phyloP scores from a whole-genome alignment of 768 basidiomycete species.

The Tulasnella sp. region DNA sequence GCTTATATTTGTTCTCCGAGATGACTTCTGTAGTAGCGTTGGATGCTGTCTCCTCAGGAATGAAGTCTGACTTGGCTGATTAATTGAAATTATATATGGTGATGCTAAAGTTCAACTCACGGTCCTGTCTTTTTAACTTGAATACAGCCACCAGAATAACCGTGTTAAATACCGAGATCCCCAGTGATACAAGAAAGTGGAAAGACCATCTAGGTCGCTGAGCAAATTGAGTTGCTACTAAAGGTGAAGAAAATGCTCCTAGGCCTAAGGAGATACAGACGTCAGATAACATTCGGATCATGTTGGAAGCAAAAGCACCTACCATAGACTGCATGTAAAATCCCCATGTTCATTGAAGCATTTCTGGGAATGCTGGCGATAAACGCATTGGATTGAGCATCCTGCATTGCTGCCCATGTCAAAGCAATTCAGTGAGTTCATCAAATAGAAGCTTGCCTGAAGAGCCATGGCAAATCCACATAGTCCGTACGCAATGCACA shows the following conservation, averaged over 20 bases:
- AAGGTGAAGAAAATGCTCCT: constrained; percentile 42
- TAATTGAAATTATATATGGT: too few relatives aligned
- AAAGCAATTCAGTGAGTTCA: not conserved
- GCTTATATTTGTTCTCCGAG: constrained; percentile 10
- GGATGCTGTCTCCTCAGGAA: not conserved
- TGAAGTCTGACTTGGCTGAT: not conserved
- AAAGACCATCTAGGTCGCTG: constrained; percentile 56
- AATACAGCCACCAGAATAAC: constrained; percentile 44
- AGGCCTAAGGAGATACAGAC: constrained; percentile 20
- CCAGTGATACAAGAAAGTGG: constrained; percentile 60
- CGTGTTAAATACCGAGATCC: constrained; percentile 47
- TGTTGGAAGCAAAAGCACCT: not conserved
- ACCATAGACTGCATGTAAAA: constrained; percentile 37
- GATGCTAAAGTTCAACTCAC: constrained; percentile 17
- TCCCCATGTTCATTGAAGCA: constrained; percentile 31
- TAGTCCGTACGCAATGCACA: constrained; percentile 32
- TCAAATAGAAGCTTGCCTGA: constrained; percentile 28
- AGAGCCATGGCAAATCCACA: constrained; percentile 36
- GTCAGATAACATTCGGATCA: not conserved
- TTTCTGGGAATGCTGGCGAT: constrained; percentile 31
- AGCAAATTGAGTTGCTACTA: constrained; percentile 72
- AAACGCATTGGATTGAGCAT: constrained; percentile 38
- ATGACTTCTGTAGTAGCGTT: not conserved
- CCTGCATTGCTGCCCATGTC: constrained; percentile 21
- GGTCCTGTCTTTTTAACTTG: constrained; percentile 28